A percentile compares a stretch with the other conserved stretches of the same genome.
These are phyloP conservation scores for Rhizopogon vesiculosus DNA, from an alignment of 768 basidiomycete species.

Conservation along the genomic window DNA sequence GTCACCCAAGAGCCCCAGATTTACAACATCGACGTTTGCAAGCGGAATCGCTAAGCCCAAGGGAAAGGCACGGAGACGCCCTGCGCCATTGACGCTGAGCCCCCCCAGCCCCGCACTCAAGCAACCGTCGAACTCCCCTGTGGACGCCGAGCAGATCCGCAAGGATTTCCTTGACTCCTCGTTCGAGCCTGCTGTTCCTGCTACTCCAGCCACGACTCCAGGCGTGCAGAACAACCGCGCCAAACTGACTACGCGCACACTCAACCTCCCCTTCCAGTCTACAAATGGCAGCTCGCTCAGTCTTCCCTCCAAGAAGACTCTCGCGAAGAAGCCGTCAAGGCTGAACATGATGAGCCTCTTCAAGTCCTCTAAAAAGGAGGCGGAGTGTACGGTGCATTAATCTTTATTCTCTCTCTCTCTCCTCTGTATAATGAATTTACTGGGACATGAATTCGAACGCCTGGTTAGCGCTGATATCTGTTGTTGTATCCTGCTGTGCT, in stretches of 20 bases:
- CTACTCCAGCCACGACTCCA: slow-evolving; percentile 4
- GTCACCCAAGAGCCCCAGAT: slow-evolving; percentile 11
- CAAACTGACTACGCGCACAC: slow-evolving; percentile 1
- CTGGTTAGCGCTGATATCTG: neutral
- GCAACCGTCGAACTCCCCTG: slow-evolving; percentile 30
- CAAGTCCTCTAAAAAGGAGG: slow-evolving; percentile 18
- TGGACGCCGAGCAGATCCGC: slow-evolving; percentile 30
- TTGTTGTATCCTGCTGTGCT: neutral
- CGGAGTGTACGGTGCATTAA: neutral
- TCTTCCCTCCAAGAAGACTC: slow-evolving; percentile 10
- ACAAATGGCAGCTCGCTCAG: slow-evolving; percentile 3
- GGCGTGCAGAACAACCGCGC: neutral
- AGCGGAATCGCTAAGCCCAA: slow-evolving; percentile 8
- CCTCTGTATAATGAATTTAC: neutral
- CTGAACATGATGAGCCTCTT: slow-evolving; percentile 28
- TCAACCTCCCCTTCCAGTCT: slow-evolving; percentile 5
- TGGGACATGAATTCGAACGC: neutral
- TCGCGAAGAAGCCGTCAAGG: slow-evolving; percentile 19
- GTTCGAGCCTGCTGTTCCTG: slow-evolving; percentile 30
- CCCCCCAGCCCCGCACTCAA: slow-evolving; percentile 27
- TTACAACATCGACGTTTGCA: slow-evolving; percentile 6
- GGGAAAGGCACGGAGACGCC: slow-evolving; percentile 33
- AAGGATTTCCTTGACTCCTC: slow-evolving; percentile 41
- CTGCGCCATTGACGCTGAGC: slow-evolving; percentile 37
- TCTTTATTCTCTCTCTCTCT: neutral